Evolutionary conservation across 1,139 yeast genomes (phyloP), one percentile per base, ranked within the genome.

Genomic region (Protomyces inouyei): DNA sequence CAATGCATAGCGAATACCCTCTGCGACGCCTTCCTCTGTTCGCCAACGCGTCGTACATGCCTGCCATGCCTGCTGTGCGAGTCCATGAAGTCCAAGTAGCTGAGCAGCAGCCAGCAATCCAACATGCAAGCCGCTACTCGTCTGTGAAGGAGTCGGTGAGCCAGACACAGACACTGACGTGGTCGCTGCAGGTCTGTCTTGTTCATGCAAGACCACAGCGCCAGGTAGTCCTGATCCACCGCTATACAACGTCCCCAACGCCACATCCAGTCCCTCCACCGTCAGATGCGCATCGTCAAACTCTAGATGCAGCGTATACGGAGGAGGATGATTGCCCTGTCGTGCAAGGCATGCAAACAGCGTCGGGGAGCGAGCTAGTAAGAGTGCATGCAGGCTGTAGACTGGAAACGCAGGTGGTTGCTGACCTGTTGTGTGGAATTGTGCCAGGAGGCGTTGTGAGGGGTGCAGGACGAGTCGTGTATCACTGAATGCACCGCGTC

Each of bases 351-450:
- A 57, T 10, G 45, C 59, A 54, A 60, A 55, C 1, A 60, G 14
- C 12, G 38, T 45, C 4, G 64, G 64, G 3, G 64, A 60, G 9
- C 64, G 59, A 37, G 64, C 59, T n/a, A 55, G 57, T 12, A 60
- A 36, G 28, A 60, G 59, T 3, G 64, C 59, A 36, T 60, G 64
- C 28, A 60, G 52, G n/a, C 40, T 35, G 25, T 60, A 60, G n/a
- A 57, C 37, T 5, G 63, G 63, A 25, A 59, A 59, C 4, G 52
- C 52, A 21, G 40, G 52, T 9, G 63, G 32, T 43, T n/a, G 21
- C 23, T 43, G 48, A 10, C 48, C 48, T 14, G 43, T n/a, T 10
- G 21, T 18, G 25, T 43, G 48, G 5, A 43, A 18, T 12, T 18
- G 21, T 12, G 23, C 23, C 14, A 43, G 48, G 18, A 43, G 48